Conservation (phyloP, 257 asterid genomes). For the Nemophila menziesii region DNA sequence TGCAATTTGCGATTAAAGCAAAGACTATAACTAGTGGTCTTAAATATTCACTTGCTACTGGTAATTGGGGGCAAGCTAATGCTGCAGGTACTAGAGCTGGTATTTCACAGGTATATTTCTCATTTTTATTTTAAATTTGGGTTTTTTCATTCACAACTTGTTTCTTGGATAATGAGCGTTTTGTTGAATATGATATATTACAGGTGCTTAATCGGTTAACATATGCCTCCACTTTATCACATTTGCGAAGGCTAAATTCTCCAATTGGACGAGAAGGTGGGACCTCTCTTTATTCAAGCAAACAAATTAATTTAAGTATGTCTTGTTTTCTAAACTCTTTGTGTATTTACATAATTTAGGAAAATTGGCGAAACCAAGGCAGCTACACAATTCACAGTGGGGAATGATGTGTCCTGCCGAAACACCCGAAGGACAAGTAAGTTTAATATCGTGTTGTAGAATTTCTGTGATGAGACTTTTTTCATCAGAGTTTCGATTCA, state of each 20-base stretch:
- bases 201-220: conserved; percentile 98
- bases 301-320: background rate
- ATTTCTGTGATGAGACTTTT: no score
- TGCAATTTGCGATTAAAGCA: conserved; percentile 97
- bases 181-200: conserved; percentile 9
- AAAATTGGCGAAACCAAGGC: conserved; percentile 96
- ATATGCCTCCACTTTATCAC: conserved; percentile 92
- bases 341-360: conserved; percentile 25
- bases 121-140: background rate
- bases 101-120: conserved; percentile 74
- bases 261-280: conserved; percentile 99
- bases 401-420: conserved; percentile 99
- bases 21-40: conserved; percentile 97
- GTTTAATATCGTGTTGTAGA: conserved; percentile 14
- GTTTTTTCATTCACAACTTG: background rate
- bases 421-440: conserved; percentile 97
- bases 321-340: conserved; percentile 1
- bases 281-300: background rate
- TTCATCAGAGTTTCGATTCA: background rate
- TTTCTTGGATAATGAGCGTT: conserved; percentile 8
- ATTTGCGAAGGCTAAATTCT: conserved; percentile 85
- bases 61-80: conserved; percentile 99
- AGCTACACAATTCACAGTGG: conserved; percentile 97
- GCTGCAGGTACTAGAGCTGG: conserved; percentile 99
- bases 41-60: conserved; percentile 92